A percentile compares a stretch with the other conserved stretches of the same genome.
These are phyloP conservation scores for Penicillium roqueforti DNA, from an alignment of 495 filamentous ascomycete species.

Conservation along the genomic window DNA sequence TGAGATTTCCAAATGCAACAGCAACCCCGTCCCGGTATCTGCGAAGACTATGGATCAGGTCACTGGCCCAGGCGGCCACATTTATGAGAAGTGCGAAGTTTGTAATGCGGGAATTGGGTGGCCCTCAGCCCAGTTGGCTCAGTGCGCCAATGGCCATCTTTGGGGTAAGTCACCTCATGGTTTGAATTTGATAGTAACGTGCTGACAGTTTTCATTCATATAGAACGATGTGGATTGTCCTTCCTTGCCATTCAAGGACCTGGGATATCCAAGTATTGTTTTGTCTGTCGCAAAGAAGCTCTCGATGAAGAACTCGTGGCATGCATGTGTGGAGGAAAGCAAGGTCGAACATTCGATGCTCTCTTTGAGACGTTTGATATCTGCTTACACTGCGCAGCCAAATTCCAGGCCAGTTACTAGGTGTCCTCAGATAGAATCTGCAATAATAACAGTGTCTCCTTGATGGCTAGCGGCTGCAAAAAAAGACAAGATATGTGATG, in stretches of 20 bases:
- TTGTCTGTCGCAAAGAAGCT: slow-evolving; percentile 44
- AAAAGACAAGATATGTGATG: not conserved
- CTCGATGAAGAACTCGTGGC: slow-evolving; percentile 42
- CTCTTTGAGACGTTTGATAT: slow-evolving; percentile 49
- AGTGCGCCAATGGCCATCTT: slow-evolving; percentile 47
- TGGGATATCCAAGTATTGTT: slow-evolving; percentile 52
- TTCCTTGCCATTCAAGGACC: slow-evolving; percentile 54
- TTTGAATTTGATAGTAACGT: not conserved
- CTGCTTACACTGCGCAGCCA: slow-evolving; percentile 53
- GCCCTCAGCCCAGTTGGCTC: slow-evolving; percentile 34
- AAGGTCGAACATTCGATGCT: slow-evolving; percentile 19
- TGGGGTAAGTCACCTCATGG: slow-evolving; percentile 34
- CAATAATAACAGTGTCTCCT: not conserved
- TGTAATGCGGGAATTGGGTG: slow-evolving; percentile 42
- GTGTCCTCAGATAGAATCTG: not conserved
- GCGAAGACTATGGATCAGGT: slow-evolving; percentile 27
- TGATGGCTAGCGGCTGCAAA: not conserved
- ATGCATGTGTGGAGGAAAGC: slow-evolving; percentile 10
- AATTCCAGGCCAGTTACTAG: slow-evolving; percentile 34
- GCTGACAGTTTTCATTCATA: not conserved
- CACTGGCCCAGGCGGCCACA: slow-evolving; percentile 16
- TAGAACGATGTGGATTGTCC: slow-evolving; percentile 53
- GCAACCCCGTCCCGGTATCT: slow-evolving; percentile 10
- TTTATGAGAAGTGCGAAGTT: slow-evolving; percentile 47
- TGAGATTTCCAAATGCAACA: slow-evolving; percentile 30